Conservation (phyloP, 2,329 filamentous ascomycete genomes). For the Xylaria multiplex region DNA sequence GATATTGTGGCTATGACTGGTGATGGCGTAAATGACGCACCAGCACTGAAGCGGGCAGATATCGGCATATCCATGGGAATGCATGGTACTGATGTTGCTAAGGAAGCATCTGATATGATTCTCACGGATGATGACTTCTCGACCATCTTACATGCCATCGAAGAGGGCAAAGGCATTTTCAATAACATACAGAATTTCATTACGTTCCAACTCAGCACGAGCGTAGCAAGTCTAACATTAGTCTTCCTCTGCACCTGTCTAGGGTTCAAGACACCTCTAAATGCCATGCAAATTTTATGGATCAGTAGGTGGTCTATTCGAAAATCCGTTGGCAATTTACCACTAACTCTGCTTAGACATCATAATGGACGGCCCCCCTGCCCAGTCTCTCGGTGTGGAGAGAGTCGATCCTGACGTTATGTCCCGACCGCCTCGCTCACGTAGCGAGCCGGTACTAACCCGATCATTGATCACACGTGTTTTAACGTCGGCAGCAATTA, state of each 20-base stretch:
- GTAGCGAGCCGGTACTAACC: conserved; percentile 92
- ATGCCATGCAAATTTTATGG: conserved; percentile 99
- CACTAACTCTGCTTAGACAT: conserved; percentile 72
- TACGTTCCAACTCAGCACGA: conserved; percentile 97
- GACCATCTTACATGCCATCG: conserved; percentile 92
- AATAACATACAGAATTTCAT: conserved; percentile 99
- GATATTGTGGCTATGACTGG: conserved; percentile 99
- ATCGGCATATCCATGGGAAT: conserved; percentile 98
- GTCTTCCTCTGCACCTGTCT: conserved; percentile 93
- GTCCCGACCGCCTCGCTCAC: conserved; percentile 83
- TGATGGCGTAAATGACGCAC: conserved; percentile 97
- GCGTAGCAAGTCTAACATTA: conserved; percentile 88
- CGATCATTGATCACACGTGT: conserved; percentile 83
- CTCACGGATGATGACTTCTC: conserved; percentile 89
- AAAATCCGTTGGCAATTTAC: conserved; percentile 22
- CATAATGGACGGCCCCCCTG: conserved; percentile 98
- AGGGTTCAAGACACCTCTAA: conserved; percentile 93
- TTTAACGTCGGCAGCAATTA: conserved; percentile 84
- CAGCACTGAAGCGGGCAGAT: conserved; percentile 94
- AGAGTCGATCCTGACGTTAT: conserved; percentile 94
- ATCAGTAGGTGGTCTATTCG: conserved; percentile 76
- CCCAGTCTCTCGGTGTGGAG: conserved; percentile 96
- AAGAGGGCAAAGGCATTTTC: conserved; percentile 99
- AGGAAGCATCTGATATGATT: conserved; percentile 95
- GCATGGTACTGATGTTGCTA: conserved; percentile 95